These are phyloP conservation scores for Apiospora koreana DNA, from an alignment of 2,329 filamentous ascomycete species.

Conservation along the genomic window DNA sequence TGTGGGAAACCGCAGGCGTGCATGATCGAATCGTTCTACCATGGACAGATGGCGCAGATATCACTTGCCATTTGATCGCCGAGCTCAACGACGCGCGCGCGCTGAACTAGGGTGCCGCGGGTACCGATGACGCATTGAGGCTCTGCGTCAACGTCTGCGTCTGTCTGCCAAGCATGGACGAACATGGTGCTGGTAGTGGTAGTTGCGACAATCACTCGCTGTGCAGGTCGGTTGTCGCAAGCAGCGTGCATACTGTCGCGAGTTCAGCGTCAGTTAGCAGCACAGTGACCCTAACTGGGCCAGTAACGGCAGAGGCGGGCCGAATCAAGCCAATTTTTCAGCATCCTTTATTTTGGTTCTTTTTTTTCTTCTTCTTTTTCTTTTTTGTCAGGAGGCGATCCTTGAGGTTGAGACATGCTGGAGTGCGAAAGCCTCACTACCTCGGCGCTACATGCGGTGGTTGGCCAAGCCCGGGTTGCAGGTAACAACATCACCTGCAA, in stretches of 20 bases:
- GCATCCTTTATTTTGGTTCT: background rate
- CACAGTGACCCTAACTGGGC: background rate
- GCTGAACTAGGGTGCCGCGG: background rate
- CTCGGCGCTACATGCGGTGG: background rate
- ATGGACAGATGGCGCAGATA: background rate
- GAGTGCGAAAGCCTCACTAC: background rate
- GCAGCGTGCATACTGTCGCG: background rate
- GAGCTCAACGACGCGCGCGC: background rate
- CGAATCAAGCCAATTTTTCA: background rate
- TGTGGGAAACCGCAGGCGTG: background rate
- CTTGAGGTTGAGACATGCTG: slow-evolving; percentile 1
- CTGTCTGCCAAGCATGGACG: background rate
- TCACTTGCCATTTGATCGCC: slow-evolving; percentile 1
- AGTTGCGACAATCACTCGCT: background rate
- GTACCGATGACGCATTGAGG: slow-evolving; percentile 4
- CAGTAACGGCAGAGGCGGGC: background rate
- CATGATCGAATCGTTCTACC: background rate
- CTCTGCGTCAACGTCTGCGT: background rate
- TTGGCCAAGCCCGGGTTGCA: background rate
- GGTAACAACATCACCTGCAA: background rate
- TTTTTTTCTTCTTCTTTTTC: background rate
- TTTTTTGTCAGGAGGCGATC: background rate
- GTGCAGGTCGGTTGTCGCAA: background rate
- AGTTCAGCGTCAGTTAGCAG: background rate
- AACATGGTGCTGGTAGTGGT: background rate